These are phyloP conservation scores for Thraustochytrium sp. DNA, from an alignment of 352 stramenopile species.

Conservation along the genomic window DNA sequence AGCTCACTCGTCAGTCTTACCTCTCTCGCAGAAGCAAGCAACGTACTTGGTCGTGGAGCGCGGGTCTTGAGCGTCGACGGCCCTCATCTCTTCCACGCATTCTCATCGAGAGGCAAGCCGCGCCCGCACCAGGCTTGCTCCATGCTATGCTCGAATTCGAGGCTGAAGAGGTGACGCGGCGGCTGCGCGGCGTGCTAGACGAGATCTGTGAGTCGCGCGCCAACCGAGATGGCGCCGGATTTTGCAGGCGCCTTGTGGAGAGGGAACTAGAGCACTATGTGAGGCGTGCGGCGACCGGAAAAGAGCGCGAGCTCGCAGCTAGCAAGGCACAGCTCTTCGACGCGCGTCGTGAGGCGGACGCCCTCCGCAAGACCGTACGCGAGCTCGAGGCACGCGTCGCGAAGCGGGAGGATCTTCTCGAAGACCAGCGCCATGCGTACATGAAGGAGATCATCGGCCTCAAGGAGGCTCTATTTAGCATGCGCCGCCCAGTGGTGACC, in stretches of 20 bases:
- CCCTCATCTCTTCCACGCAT: too few relatives aligned
- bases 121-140: too few relatives aligned
- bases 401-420: background rate
- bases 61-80: too few relatives aligned
- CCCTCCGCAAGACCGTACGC: background rate
- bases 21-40: too few relatives aligned
- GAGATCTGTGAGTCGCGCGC: background rate
- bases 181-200: background rate
- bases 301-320: background rate
- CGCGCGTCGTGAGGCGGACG: background rate
- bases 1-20: too few relatives aligned
- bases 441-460: conserved; percentile 27
- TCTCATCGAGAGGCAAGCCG: too few relatives aligned
- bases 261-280: background rate
- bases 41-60: too few relatives aligned
- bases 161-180: background rate
- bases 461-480: conserved; percentile 23
- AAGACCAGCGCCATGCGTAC: background rate
- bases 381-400: background rate
- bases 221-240: background rate
- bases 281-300: background rate
- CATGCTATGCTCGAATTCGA: conserved; percentile 4
- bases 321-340: background rate
- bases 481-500: too few relatives aligned
- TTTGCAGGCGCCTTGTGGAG: background rate